Percentiles rank a stretch among this genome's conserved stretches.
Conservation (phyloP, 2,329 filamentous ascomycete species). For the Trichophyton equinum region DNA sequence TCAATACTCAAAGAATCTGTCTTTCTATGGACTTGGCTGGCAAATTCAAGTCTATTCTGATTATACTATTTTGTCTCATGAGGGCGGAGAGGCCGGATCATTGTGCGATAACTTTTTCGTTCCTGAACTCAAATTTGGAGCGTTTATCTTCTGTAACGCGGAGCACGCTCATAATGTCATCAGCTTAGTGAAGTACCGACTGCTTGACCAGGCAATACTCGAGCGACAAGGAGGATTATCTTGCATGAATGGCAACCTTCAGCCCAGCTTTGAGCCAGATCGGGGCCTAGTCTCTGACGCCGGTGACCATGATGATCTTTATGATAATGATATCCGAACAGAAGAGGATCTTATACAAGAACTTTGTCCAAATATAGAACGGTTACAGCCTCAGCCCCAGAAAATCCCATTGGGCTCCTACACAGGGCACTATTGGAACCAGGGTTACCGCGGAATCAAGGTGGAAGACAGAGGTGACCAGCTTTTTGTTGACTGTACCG, state of each 20-base stretch:
- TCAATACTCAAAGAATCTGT: constrained; percentile 14
- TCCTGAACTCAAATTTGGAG: background rate
- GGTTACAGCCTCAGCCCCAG: background rate
- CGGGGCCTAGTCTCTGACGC: background rate
- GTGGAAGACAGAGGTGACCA: constrained; percentile 17
- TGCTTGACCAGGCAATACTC: constrained; percentile 16
- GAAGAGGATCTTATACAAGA: background rate
- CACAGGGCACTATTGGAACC: background rate
- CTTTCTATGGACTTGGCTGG: constrained; percentile 13
- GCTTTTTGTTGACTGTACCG: constrained; percentile 24
- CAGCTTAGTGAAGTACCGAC: background rate
- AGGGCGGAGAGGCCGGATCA: background rate
- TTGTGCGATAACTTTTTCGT: background rate
- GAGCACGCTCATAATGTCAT: background rate
- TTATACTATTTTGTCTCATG: constrained; percentile 8
- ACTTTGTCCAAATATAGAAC: background rate
- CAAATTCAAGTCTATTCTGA: constrained; percentile 6
- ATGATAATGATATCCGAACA: background rate
- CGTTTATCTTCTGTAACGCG: background rate
- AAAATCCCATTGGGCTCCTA: background rate
- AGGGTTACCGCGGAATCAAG: constrained; percentile 18
- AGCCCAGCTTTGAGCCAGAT: background rate
- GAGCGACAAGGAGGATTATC: constrained; percentile 14
- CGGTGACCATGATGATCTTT: background rate
- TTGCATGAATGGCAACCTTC: background rate